Evolutionary conservation across 148 eudicot species (phyloP).

Genomic region (Agrostemma githago): DNA sequence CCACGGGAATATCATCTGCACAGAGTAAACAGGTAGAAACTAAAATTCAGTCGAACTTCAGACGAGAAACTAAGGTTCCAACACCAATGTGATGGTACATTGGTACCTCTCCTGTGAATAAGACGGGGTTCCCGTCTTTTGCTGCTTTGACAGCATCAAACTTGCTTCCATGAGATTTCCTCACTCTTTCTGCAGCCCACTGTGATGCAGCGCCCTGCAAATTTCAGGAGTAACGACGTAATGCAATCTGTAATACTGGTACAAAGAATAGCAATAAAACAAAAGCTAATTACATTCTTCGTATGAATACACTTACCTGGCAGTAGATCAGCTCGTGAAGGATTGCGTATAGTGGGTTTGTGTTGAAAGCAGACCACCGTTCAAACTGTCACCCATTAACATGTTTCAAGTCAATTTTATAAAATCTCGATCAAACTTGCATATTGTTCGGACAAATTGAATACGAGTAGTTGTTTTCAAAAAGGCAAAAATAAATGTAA

Average conservation of each 20-base stretch:
- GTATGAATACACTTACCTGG: slow-evolving; percentile 45
- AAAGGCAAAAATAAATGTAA: background rate
- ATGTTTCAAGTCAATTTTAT: slow-evolving; percentile 17
- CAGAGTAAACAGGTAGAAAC: background rate
- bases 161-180: slow-evolving; percentile 50
- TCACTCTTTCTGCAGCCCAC: slow-evolving; percentile 85
- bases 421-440: background rate
- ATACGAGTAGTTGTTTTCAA: background rate
- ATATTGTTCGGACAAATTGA: too few species aligned
- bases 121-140: slow-evolving; percentile 71
- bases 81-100: background rate
- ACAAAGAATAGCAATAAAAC: background rate
- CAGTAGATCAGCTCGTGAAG: slow-evolving; percentile 87
- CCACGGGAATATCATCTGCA: slow-evolving; percentile 97
- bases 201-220: slow-evolving; percentile 80
- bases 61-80: background rate
- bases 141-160: slow-evolving; percentile 91
- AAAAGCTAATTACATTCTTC: too few species aligned
- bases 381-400: slow-evolving; percentile 58
- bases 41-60: background rate
- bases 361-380: slow-evolving; percentile 61
- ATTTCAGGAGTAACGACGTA: background rate
- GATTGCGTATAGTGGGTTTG: slow-evolving; percentile 81
- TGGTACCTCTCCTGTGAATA: slow-evolving; percentile 86
- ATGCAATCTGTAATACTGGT: background rate